Evolutionary conservation across 768 basidiomycete genomes (phyloP).

Genomic region (Suillus luteus): DNA sequence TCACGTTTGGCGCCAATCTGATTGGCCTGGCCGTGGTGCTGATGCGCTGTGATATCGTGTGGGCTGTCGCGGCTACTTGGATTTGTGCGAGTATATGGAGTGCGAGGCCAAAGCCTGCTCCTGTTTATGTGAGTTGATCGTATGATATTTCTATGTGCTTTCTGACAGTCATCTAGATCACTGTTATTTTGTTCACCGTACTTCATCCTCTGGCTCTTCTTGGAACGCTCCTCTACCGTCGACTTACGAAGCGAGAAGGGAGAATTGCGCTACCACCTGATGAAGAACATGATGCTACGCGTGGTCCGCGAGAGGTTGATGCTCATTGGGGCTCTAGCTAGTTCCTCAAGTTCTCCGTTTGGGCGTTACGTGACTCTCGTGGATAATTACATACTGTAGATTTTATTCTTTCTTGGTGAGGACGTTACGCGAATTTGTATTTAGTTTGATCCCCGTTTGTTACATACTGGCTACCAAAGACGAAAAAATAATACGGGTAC

Average conservation of each 20-base stretch:
- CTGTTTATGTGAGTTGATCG: conserved; percentile 56
- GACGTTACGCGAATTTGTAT: neutral
- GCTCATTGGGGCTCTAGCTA: conserved; percentile 36
- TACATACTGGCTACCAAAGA: neutral
- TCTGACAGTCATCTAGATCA: conserved; percentile 42
- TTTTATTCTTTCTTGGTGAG: neutral
- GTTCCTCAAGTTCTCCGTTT: neutral
- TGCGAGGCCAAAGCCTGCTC: conserved; percentile 58
- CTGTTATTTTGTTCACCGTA: conserved; percentile 62
- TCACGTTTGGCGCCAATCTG: conserved; percentile 65
- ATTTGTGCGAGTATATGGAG: conserved; percentile 67
- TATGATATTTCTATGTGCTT: neutral
- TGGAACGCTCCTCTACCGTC: conserved; percentile 43
- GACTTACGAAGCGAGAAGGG: conserved; percentile 29
- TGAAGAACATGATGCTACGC: conserved; percentile 19
- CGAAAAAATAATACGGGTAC: neutral
- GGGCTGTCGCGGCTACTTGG: conserved; percentile 77
- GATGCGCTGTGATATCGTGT: conserved; percentile 67
- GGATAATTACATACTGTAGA: neutral
- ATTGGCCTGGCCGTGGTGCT: conserved; percentile 56
- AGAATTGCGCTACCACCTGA: conserved; percentile 45
- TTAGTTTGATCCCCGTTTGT: neutral
- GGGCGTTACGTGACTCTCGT: neutral
- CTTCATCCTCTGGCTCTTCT: conserved; percentile 66
- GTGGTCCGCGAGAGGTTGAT: conserved; percentile 44